Conservation (phyloP, 805 yeast genomes). For the Starmerella vitae region DNA sequence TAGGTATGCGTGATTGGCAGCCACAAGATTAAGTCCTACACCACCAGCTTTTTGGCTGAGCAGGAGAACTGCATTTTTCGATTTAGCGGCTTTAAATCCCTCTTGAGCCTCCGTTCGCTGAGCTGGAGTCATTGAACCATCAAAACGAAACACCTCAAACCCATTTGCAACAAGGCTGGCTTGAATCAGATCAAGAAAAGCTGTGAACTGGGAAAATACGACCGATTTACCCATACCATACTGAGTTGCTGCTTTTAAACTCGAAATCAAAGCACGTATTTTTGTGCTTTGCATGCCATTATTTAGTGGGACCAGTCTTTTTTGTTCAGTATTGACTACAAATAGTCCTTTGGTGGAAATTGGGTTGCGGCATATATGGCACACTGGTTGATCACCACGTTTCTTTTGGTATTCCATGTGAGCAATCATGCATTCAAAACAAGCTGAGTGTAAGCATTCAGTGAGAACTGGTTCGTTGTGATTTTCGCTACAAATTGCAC, state of each 20-base stretch:
- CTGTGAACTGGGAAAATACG: conserved; percentile 82
- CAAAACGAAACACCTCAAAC: conserved; percentile 54
- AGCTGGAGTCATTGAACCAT: conserved; percentile 59
- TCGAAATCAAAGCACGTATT: conserved; percentile 9
- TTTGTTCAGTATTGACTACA: conserved; percentile 27
- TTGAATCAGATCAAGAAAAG: conserved; percentile 64
- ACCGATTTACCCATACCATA: conserved; percentile 56
- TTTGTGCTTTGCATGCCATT: conserved; percentile 24
- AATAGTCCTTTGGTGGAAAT: conserved; percentile 40
- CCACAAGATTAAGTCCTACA: conserved; percentile 76
- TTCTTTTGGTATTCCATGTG: conserved; percentile 56
- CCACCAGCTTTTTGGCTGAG: conserved; percentile 87
- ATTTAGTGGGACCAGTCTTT: conserved; percentile 24
- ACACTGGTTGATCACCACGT: conserved; percentile 36
- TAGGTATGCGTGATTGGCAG: conserved; percentile 72
- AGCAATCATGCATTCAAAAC: conserved; percentile 56
- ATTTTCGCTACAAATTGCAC: conserved; percentile 69
- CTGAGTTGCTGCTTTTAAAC: conserved; percentile 34
- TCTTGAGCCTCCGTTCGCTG: conserved; percentile 51
- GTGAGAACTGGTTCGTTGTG: conserved; percentile 52
- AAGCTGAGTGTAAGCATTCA: conserved; percentile 70
- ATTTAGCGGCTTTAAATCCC: conserved; percentile 34
- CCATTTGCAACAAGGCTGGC: conserved; percentile 40
- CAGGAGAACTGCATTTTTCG: conserved; percentile 37
- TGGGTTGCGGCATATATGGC: conserved; percentile 62